Evolutionary conservation across 768 basidiomycete species (phyloP).

Genomic region (Polyporus arcularius): DNA sequence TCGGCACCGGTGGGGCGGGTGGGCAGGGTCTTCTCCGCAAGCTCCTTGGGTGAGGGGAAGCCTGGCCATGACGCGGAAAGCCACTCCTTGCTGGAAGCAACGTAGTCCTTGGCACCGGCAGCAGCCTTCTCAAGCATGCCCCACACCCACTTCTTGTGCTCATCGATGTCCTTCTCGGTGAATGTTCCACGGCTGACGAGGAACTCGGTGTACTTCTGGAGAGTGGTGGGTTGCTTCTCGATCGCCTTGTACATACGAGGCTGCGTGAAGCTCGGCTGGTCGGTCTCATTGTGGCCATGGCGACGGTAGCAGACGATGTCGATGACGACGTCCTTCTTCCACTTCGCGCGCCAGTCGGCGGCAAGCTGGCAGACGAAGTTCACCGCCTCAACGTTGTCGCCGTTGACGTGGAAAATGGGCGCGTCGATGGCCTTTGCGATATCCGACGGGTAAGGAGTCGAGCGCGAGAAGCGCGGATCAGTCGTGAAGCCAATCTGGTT

Average conservation of each 20-base stretch:
- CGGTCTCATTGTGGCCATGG: constrained; percentile 99
- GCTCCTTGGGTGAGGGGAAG: constrained; percentile 95
- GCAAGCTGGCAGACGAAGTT: constrained; percentile 98
- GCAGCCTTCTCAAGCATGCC: constrained; percentile 97
- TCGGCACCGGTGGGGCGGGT: constrained; percentile 84
- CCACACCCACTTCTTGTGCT: constrained; percentile 99
- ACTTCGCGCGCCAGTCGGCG: constrained; percentile 97
- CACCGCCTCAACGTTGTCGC: constrained; percentile 97
- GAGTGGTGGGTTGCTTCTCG: constrained; percentile 87
- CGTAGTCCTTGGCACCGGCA: constrained; percentile 93
- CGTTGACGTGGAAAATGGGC: constrained; percentile 99
- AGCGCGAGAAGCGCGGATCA: constrained; percentile 95
- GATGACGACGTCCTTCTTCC: constrained; percentile 97
- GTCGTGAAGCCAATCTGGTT: constrained; percentile 99
- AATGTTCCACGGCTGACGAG: constrained; percentile 90
- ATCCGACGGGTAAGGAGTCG: constrained; percentile 97
- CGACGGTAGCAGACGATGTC: constrained; percentile 99
- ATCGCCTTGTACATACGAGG: constrained; percentile 99
- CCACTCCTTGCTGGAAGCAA: constrained; percentile 95
- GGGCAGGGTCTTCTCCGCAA: constrained; percentile 92
- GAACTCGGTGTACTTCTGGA: constrained; percentile 91
- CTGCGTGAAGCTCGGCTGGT: constrained; percentile 98
- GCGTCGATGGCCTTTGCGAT: constrained; percentile 98
- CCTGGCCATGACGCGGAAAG: constrained; percentile 97
- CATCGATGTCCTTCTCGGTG: constrained; percentile 94